These are phyloP conservation scores for Yamadazyma akitaensis DNA, from an alignment of 805 yeast species.

Conservation along the genomic window DNA sequence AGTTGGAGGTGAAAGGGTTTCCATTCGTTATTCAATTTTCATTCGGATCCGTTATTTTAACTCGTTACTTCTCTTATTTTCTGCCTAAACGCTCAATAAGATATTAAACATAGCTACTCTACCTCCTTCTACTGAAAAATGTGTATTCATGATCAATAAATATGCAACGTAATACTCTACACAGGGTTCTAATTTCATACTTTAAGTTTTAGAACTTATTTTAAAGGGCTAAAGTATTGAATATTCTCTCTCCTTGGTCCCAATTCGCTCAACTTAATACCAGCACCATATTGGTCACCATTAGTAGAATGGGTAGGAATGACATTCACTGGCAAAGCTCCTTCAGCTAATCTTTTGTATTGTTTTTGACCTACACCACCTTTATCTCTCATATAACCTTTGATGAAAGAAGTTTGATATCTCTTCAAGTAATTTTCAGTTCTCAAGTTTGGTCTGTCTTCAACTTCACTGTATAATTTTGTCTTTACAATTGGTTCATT, in stretches of 20 bases:
- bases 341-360: conserved; percentile 31
- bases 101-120: background rate
- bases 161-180: background rate
- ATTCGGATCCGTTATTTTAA: no score
- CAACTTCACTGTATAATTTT: conserved; percentile 31
- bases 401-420: conserved; percentile 41
- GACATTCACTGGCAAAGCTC: conserved; percentile 24
- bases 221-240: conserved; percentile 37
- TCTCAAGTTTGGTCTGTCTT: conserved; percentile 33
- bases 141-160: conserved; percentile 1
- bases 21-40: no score
- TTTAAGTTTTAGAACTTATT: background rate
- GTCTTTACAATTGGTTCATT: conserved; percentile 38
- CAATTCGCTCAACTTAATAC: conserved; percentile 40
- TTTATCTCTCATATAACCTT: conserved; percentile 40
- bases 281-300: conserved; percentile 42
- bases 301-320: conserved; percentile 41
- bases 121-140: background rate
- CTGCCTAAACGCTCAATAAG: no score
- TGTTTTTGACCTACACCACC: conserved; percentile 46
- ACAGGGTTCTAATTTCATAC: no score
- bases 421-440: conserved; percentile 34
- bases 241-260: conserved; percentile 46
- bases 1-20: no score
- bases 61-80: no score